Conservation (phyloP, 345 rosid genomes). For the Laguncularia racemosa region DNA sequence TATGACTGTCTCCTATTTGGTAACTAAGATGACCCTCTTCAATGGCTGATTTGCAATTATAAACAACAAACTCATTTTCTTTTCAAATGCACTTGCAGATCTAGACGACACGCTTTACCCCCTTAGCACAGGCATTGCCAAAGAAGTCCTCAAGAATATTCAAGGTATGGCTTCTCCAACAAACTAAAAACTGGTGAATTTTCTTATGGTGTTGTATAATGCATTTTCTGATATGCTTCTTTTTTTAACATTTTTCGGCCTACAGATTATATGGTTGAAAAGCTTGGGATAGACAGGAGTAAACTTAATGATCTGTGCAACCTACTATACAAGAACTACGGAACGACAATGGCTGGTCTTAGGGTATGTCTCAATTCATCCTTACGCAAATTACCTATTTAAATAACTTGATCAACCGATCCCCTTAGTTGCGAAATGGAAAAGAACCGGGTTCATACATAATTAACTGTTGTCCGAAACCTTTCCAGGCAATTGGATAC, state of each 20-base stretch:
- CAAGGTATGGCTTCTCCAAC: conserved; percentile 30
- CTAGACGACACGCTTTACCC: conserved; percentile 94
- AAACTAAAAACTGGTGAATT: too few relatives aligned
- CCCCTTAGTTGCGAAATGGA: too few relatives aligned
- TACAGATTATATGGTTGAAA: conserved; percentile 65
- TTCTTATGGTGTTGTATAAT: background rate
- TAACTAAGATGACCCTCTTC: conserved; percentile 14
- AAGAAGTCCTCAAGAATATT: conserved; percentile 49
- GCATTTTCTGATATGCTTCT: background rate
- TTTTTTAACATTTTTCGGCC: background rate
- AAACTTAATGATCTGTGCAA: conserved; percentile 42
- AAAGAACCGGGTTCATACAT: background rate
- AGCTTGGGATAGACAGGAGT: conserved; percentile 59
- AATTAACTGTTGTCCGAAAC: background rate
- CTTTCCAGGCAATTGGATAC: conserved; percentile 72
- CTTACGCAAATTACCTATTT: background rate
- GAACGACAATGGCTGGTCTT: conserved; percentile 94
- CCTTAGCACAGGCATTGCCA: conserved; percentile 52
- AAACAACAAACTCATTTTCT: background rate
- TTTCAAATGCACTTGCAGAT: conserved; percentile 31
- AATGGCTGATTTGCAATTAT: background rate
- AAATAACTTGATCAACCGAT: background rate
- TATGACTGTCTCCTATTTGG: conserved; percentile 85
- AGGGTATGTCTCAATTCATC: conserved; percentile 32
- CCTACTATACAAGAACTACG: conserved; percentile 62